Base-by-base conservation (phyloP, 768 basidiomycete species). In the Antrodiella citrinella region DNA sequence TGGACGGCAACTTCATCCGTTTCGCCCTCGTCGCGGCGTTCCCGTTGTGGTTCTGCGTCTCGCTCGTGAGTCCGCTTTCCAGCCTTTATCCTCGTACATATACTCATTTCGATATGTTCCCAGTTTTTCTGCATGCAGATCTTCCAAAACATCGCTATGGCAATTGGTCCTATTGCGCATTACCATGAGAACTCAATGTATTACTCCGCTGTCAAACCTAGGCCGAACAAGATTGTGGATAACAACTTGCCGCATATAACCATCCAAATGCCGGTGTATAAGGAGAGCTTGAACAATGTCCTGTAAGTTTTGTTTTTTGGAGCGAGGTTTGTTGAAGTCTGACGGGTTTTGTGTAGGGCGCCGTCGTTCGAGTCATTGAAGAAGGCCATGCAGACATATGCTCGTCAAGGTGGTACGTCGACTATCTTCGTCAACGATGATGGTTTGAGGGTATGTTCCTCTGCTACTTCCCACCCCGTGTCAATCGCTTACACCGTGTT, bases 341-440 rank as follows among this genome's bases (percentile, higher is more conserved):
- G 38, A 5, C 19, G 41, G 41, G 9, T 10, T 38, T 43, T 10
- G 41, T 22, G 12, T 44, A 66, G 71, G 58, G 62, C 75, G 0
- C 75, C 72, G 20, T 76, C 75, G 0, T 72, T 77, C 50, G 70
- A 76, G 26, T 79, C 77, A 2, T 59, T 82, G 48, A 81, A 82
- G 58, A 72, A 69, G 62, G 78, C 79, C 4, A 79, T 81, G 69
- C 76, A 77, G 56, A 80, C 78, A 11, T 80, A 82, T 55, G 81
- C 81, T 24, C 72, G 80, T 3, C 81, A 82, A 56, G 81, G 81
- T n/a, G 81, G 81, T 2, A 73, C 74, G 0, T 76, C 74, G 47
- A 71, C 71, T 15, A 79, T 82, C 54, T 69, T 82, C 53, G 67
- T 82, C 45, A 81, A 80, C 52, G 81, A 83, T 50, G 81, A 83